Evolutionary conservation across 1,284 basidiomycete genomes (phyloP), one percentile per base, ranked within the genome.

Genomic region (Coniferiporia weirii): DNA sequence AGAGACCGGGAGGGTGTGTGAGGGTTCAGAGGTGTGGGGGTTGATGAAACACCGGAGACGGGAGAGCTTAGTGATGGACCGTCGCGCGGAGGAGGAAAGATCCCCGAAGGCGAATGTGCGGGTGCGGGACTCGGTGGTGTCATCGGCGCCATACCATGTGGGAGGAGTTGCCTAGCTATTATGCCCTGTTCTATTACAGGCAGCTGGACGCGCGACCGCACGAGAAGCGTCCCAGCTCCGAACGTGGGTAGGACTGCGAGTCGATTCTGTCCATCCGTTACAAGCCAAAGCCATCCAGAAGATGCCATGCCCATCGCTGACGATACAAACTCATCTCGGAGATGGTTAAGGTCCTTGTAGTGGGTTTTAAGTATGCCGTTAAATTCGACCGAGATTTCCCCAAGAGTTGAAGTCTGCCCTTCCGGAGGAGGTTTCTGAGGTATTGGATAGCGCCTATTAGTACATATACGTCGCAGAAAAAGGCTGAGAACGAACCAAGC

Each of bases 201-300:
- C 8, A 20, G 40, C 57, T 60, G 47, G 47, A 22, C 13, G 8
- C 79, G 74, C 35, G 85, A 85, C 47, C 84, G 79, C 63, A 96
- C 82, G 65, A 99, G 85, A 17, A 98, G 78, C 0, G 95, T 96
- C 10, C 95, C 95, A 0, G 93, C 80, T 5, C 92, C 95, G 68
- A 93, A 94, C 0, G 96, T 97, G 15, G 91, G 87, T 43, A 92
- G 73, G 61, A 94, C 79, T 20, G 83, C 91, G 38, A 91, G 79
- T 59, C 78, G 77, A 12, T 83, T 84, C 4, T 73, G 69, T 20
- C 74, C 69, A 75, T 95, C 91, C 1, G 81, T 81, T 58, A 93
- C 90, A 65, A 93, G 81, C 93, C 92, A 95, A 56, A 96, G 80
- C 78, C 83, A 98, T 64, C 96, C 96, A 62, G 82, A 89, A 61